Conservation (phyloP, 805 yeast species). For the Candida methanosorbosa region DNA sequence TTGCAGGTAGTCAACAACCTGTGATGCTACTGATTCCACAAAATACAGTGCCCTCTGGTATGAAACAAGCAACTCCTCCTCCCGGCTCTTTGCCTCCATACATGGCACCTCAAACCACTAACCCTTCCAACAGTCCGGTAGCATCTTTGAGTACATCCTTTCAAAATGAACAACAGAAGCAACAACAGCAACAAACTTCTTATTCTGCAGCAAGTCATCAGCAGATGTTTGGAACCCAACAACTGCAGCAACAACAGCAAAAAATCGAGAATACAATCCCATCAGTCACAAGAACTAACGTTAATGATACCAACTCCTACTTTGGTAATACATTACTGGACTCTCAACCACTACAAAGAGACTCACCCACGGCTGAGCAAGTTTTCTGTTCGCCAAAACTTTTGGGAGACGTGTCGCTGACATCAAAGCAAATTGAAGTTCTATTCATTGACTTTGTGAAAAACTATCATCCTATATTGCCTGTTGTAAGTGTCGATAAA, state of each 20-base stretch:
- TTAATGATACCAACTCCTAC: slow-evolving; percentile 6
- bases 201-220: background rate
- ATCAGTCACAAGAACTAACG: slow-evolving; percentile 11
- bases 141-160: too few relatives aligned
- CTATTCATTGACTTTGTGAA: slow-evolving; percentile 62
- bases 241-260: background rate
- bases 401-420: slow-evolving; percentile 58
- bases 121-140: too few relatives aligned
- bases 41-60: too few relatives aligned
- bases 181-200: slow-evolving; percentile 1
- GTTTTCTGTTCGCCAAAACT: slow-evolving; percentile 57
- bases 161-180: too few relatives aligned
- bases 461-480: slow-evolving; percentile 79
- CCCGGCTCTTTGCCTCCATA: too few relatives aligned
- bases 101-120: too few relatives aligned
- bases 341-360: background rate
- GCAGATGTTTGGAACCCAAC: background rate
- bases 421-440: slow-evolving; percentile 49
- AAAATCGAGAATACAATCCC: slow-evolving; percentile 5
- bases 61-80: background rate
- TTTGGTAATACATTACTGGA: slow-evolving; percentile 8
- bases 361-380: slow-evolving; percentile 16
- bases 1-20: too few relatives aligned
- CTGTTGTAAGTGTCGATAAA: slow-evolving; percentile 71
- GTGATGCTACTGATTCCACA: too few relatives aligned